Percentiles rank a stretch among this genome's conserved stretches.
phyloP scores from a whole-genome alignment of 495 filamentous ascomycete genomes.

The Penicillium egyptiacum region DNA sequence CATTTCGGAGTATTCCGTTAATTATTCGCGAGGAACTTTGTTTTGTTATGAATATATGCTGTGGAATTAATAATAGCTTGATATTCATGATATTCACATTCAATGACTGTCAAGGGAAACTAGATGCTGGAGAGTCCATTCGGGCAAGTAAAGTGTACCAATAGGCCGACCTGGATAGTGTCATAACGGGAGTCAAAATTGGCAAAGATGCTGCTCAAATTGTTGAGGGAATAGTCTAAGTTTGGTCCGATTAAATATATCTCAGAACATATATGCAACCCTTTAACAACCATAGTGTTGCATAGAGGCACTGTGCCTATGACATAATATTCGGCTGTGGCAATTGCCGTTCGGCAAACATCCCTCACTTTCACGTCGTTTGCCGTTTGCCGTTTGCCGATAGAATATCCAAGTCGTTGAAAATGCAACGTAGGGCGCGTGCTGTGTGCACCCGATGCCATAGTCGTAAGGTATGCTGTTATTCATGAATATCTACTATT shows the following conservation, averaged over 20 bases:
- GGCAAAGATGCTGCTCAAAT: neutral
- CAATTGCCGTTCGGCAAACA: conserved; percentile 1
- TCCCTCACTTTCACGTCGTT: neutral
- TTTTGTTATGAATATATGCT: no score
- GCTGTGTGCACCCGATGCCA: conserved; percentile 19
- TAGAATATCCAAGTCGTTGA: neutral
- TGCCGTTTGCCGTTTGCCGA: neutral
- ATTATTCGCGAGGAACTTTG: no score
- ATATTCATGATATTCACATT: no score
- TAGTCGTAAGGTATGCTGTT: conserved; percentile 13
- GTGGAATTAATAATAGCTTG: no score
- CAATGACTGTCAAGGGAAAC: no score
- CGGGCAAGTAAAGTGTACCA: no score
- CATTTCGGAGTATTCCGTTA: neutral
- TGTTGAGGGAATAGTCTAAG: neutral
- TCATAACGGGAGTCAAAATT: no score
- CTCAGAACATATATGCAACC: no score
- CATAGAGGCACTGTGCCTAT: neutral
- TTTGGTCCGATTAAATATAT: no score
- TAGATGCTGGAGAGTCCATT: no score
- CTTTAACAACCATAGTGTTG: no score
- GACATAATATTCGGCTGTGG: neutral
- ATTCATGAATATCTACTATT: neutral
- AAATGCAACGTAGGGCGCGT: conserved; percentile 15
- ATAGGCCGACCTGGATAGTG: no score